These are phyloP conservation scores for Lippia alba DNA, from an alignment of 305 asterid genomes.

Conservation along the genomic window DNA sequence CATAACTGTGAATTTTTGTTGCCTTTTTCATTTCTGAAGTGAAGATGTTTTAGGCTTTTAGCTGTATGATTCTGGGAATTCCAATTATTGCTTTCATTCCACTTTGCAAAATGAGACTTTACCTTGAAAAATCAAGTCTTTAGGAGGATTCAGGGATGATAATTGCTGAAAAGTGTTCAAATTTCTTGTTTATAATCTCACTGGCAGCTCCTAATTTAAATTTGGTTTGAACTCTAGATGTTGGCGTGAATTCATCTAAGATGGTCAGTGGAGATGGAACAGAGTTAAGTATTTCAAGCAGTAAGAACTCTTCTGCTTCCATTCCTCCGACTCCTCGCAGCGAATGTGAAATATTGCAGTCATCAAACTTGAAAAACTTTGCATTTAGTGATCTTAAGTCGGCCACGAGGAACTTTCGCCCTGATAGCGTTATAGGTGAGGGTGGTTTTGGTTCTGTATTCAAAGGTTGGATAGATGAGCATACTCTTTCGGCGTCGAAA, in stretches of 20 bases:
- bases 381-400: conserved; percentile 59
- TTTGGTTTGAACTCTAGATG: conserved; percentile 20
- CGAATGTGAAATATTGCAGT: conserved; percentile 69
- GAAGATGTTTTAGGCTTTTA: not conserved
- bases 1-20: not conserved
- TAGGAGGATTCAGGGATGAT: no score
- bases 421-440: conserved; percentile 71
- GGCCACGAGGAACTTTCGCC: conserved; percentile 77
- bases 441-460: conserved; percentile 75
- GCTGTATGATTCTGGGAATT: not conserved
- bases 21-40: not conserved
- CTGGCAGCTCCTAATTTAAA: no score
- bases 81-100: not conserved
- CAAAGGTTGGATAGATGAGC: conserved; percentile 79
- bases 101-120: no score
- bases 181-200: no score
- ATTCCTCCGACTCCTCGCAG: conserved; percentile 59
- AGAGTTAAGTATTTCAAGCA: conserved; percentile 50
- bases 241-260: conserved; percentile 50
- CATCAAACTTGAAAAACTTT: conserved; percentile 66
- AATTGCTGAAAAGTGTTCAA: no score
- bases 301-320: conserved; percentile 53
- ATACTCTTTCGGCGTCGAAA: conserved; percentile 55
- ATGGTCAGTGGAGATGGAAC: conserved; percentile 55
- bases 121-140: no score